Percentiles rank a stretch among this genome's conserved stretches.
Conservation (phyloP, 169 alveolate genomes). For the Ophryocystis elektroscirrha region DNA sequence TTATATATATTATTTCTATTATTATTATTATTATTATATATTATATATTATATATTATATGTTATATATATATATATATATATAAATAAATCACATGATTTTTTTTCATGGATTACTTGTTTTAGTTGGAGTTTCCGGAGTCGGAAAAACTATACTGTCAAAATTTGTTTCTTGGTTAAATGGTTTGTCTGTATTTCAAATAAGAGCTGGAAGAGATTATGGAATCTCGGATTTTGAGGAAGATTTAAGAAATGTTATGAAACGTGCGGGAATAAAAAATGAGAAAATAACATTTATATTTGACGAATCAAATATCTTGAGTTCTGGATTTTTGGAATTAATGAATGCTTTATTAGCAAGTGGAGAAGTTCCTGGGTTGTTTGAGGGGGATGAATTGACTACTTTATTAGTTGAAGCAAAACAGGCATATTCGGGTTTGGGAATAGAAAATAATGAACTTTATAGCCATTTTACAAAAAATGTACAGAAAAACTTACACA, state of each 20-base stretch:
- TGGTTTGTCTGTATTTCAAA: conserved; percentile 73
- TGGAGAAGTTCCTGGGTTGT: conserved; percentile 94
- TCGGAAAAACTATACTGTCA: conserved; percentile 78
- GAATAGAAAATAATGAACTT: conserved; percentile 75
- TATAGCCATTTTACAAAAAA: conserved; percentile 72
- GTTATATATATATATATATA: neutral
- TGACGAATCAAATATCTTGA: conserved; percentile 86
- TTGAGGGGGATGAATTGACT: conserved; percentile 87
- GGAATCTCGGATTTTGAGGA: conserved; percentile 67
- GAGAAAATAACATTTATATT: conserved; percentile 86
- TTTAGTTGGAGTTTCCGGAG: conserved; percentile 88
- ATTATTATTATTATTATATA: no score
- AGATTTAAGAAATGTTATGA: conserved; percentile 80
- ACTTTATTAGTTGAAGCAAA: conserved; percentile 66
- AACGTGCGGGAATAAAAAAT: conserved; percentile 83
- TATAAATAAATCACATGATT: neutral
- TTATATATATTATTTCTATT: no score
- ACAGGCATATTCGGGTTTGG: conserved; percentile 49
- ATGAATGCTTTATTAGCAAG: conserved; percentile 94
- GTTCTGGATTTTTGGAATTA: conserved; percentile 89
- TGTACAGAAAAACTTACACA: conserved; percentile 82
- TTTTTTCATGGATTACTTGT: conserved; percentile 2
- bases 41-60: neutral
- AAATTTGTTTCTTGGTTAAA: conserved; percentile 86
- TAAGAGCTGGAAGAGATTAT: conserved; percentile 83